Percentiles rank a stretch among this genome's conserved stretches.
Evolutionary conservation across 2,329 filamentous ascomycete species (phyloP).

Genomic region (Calonectria ilicicola): DNA sequence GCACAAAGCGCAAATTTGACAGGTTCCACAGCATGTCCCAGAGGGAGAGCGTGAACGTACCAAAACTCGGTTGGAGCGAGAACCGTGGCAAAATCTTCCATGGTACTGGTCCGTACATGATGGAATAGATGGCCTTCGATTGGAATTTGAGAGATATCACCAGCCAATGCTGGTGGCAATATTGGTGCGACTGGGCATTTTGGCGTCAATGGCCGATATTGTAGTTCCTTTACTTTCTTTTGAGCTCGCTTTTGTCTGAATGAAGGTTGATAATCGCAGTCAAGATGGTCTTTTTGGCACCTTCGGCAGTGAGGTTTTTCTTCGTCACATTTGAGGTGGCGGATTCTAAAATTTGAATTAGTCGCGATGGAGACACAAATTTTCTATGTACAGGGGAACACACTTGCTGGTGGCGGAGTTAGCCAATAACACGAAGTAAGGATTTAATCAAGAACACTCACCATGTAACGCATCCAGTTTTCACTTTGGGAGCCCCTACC

Average conservation of each 20-base stretch:
- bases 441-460: background rate
- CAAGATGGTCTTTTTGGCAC: background rate
- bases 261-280: background rate
- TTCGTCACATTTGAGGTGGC: constrained; percentile 12
- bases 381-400: background rate
- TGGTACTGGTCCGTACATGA: background rate
- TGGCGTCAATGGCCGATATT: background rate
- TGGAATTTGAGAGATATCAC: background rate
- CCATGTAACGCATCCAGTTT: constrained; percentile 8
- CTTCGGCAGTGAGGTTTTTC: background rate
- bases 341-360: background rate
- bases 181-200: background rate
- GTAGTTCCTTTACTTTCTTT: background rate
- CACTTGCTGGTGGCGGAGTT: background rate
- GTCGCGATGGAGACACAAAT: background rate
- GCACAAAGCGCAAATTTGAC: constrained; percentile 1
- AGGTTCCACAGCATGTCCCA: background rate
- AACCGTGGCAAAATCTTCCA: background rate
- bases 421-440: background rate
- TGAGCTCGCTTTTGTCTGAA: background rate
- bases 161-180: background rate
- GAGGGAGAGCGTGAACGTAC: background rate
- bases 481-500: background rate
- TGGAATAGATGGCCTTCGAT: background rate
- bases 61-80: background rate